These are phyloP conservation scores for Brassica hybrid DNA, from an alignment of 441 rosid species.

Conservation along the genomic window DNA sequence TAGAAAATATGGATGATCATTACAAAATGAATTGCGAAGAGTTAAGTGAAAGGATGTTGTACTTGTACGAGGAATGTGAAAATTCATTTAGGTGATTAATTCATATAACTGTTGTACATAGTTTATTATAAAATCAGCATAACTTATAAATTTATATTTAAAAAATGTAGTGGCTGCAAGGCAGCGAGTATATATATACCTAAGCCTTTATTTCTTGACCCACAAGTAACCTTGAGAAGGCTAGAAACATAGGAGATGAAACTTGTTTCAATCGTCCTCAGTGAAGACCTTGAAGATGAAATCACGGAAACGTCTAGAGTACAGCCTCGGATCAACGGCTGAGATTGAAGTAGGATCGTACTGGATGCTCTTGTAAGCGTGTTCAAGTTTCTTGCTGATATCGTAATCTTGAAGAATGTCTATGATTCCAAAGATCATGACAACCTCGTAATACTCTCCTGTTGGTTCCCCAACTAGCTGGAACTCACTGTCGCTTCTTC, in stretches of 20 bases:
- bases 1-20: constrained; percentile 38
- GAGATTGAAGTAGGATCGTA: constrained; percentile 73
- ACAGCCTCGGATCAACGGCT: constrained; percentile 71
- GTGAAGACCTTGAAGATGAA: constrained; percentile 64
- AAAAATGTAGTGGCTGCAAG: neutral
- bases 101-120: constrained; percentile 13
- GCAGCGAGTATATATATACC: neutral
- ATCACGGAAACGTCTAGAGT: constrained; percentile 71
- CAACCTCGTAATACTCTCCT: constrained; percentile 65
- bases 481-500: constrained; percentile 52
- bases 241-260: constrained; percentile 18
- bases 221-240: constrained; percentile 18
- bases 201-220: constrained; percentile 13
- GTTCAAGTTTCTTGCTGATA: constrained; percentile 76
- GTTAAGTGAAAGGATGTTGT: constrained; percentile 6
- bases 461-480: constrained; percentile 69
- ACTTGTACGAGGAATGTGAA: constrained; percentile 9
- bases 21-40: constrained; percentile 37
- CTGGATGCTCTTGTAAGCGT: constrained; percentile 69
- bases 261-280: constrained; percentile 50
- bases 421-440: constrained; percentile 68
- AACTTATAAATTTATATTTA: neutral
- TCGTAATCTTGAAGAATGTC: constrained; percentile 79
- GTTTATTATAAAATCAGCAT: constrained; percentile 24
- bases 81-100: constrained; percentile 10